Base-by-base conservation (phyloP, 1,284 basidiomycete species). In the Stygiomarasmius scandens region DNA sequence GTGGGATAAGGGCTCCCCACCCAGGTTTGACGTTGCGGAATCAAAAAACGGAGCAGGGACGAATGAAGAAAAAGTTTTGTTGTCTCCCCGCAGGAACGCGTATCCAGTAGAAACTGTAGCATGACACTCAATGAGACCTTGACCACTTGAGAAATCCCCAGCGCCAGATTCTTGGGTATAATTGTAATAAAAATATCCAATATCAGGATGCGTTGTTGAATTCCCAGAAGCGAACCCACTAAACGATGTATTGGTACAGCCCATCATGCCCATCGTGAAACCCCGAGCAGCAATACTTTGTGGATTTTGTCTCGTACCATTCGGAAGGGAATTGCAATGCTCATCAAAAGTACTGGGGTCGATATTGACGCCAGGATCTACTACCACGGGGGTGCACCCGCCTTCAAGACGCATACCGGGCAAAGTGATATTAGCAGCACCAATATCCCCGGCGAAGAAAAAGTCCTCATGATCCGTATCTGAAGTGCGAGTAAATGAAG, bases 381-480 rank as follows among this genome's bases (percentile, higher is more conserved):
- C n/a, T n/a, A n/a, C n/a, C n/a, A n/a, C n/a, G 8, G 32, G 32
- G 6, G 22, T 48, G 19, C 59, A 60, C 34, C 47, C 29, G 47
- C 60, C 48, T 25, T 46, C 55, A 22, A 59, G 29, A 32, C 62
- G 63, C 27, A 63, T 29, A 3, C 64, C 64, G 4, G 64, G 64
- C 9, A 66, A 56, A 14, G 51, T 51, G 41, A 52, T 49, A 9
- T 52, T 58, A 50, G 38, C 52, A 11, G 48, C 46, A 14, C 60
- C 47, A 19, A 41, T 41, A 52, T 58, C 51, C 43, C 61, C 64
- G 4, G 56, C 58, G 46, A 66, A 61, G 52, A 62, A 66, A 47
- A 65, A 61, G 34, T 63, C 64, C 14, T 25, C 23, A 3, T 58
- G 64, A 43, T 62, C 53, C 14, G 8, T 38, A 52, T 24, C 22